Evolutionary conservation across 2,329 filamentous ascomycete species (phyloP).

Genomic region (Xylariaceae sp.): DNA sequence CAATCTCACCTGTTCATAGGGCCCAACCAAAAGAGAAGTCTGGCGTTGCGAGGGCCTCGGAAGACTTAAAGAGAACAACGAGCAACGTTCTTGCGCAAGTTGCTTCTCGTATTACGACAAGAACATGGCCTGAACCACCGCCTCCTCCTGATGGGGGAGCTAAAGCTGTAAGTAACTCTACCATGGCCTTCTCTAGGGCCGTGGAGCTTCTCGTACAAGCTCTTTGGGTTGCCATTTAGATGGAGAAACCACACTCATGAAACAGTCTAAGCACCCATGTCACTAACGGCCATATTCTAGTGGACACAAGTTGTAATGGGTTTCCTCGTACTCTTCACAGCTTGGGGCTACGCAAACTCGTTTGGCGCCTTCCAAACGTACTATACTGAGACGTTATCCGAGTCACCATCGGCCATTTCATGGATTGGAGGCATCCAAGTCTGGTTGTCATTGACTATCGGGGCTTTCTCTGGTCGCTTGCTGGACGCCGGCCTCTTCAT

Average conservation of each 20-base stretch:
- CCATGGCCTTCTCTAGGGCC: not conserved
- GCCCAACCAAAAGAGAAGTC: slow-evolving; percentile 11
- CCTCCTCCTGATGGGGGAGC: slow-evolving; percentile 42
- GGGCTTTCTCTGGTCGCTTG: slow-evolving; percentile 49
- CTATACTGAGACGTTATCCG: slow-evolving; percentile 45
- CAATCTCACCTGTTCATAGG: not conserved
- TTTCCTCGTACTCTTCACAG: slow-evolving; percentile 50
- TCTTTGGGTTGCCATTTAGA: no score
- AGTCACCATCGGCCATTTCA: slow-evolving; percentile 47
- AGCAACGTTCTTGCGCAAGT: slow-evolving; percentile 39
- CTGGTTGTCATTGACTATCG: slow-evolving; percentile 50
- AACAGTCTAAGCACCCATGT: not conserved
- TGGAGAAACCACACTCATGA: not conserved
- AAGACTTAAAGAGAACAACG: slow-evolving; percentile 36
- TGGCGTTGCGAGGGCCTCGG: slow-evolving; percentile 21
- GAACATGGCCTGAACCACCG: slow-evolving; percentile 38
- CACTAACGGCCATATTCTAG: slow-evolving; percentile 15
- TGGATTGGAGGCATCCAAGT: slow-evolving; percentile 54
- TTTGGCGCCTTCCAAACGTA: slow-evolving; percentile 55
- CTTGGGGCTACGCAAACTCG: slow-evolving; percentile 54
- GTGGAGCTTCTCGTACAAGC: not conserved
- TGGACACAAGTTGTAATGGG: slow-evolving; percentile 46
- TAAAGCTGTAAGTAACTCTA: slow-evolving; percentile 31
- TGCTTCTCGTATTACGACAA: slow-evolving; percentile 39
- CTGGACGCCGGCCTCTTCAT: slow-evolving; percentile 53